These are phyloP conservation scores for Leucocoprinus sp. DNA, from an alignment of 768 basidiomycete species.

Conservation along the genomic window DNA sequence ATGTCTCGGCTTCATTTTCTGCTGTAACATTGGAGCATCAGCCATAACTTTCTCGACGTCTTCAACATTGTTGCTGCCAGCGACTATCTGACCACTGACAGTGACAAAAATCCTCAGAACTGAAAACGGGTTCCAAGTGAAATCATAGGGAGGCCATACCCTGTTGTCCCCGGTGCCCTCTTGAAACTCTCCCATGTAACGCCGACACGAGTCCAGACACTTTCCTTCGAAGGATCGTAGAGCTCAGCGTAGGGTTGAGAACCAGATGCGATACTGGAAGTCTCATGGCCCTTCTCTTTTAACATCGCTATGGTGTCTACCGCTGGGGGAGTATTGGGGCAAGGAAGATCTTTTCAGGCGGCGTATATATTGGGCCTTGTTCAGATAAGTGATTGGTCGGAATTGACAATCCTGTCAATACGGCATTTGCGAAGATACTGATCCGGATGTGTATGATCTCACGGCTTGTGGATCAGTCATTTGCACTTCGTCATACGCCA, in stretches of 20 bases:
- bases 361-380: too few species aligned
- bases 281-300: slow-evolving; percentile 26
- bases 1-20: slow-evolving; percentile 41
- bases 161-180: slow-evolving; percentile 37
- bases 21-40: slow-evolving; percentile 37
- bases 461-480: too few species aligned
- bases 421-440: too few species aligned
- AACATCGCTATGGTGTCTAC: slow-evolving; percentile 19
- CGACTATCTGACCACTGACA: slow-evolving; percentile 29
- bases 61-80: slow-evolving; percentile 25
- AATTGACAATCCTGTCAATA: too few species aligned
- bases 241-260: slow-evolving; percentile 25
- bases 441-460: too few species aligned
- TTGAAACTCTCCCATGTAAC: slow-evolving; percentile 36
- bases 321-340: too few species aligned
- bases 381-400: too few species aligned
- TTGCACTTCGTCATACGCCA: too few species aligned
- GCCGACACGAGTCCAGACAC: slow-evolving; percentile 35
- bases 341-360: too few species aligned
- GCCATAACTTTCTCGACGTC: slow-evolving; percentile 29
- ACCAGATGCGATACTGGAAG: slow-evolving; percentile 22
- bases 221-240: slow-evolving; percentile 41
- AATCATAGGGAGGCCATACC: slow-evolving; percentile 20
- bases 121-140: too few species aligned
- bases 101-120: neutral